Base-by-base conservation (phyloP, 139 green algal genomes). In the Astrephomene gubernaculifera region DNA sequence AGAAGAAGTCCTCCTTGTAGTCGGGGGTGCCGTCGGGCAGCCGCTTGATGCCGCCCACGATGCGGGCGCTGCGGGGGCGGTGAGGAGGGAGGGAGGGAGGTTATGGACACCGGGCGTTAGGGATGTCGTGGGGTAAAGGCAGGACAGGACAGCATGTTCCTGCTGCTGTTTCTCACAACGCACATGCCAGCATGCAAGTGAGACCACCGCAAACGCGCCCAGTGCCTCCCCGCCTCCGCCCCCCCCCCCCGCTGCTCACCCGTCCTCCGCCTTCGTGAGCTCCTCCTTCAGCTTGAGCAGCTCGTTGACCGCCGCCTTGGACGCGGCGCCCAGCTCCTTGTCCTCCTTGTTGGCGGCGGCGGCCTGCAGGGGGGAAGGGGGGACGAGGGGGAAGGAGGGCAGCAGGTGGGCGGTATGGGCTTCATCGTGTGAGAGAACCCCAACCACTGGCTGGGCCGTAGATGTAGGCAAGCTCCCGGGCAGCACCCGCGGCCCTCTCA, bases 1-100 rank as follows among this genome's bases (percentile, higher is more conserved):
- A 92, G 88, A 99, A 99, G 84, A 99, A 99, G 94, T 99, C 98
- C 69, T 96, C 80, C 14, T 67, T 87, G 90, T 98, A 99, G 91
- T 99, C 96, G 0, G 99, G 72, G 10, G 87, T 86, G 45, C 86
- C 88, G 31, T 79, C 54, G 9, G 90, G 52, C 24, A 79, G 76
- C 71, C 90, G 88, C 88, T 92, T 92, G 81, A 94, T 87, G 72
- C 91, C 91, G 35, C 86, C 91, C 25, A 88, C 75, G 44, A 86
- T 57, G 52, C 84, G 68, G 7, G 73, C 67, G 17, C 89, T 89
- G 79, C 65, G 53, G 4, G 49, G 33, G 19, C 6, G 45, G 22
- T 33, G 35, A 4, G 24, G 27, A 25, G 49, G 1, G 3, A 4
- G 21, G 17, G 44, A n/a, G n/a, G 6, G 41, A 33, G 24, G 31